These are phyloP conservation scores for Huntiella bhutanensis DNA, from an alignment of 2,329 filamentous ascomycete species.

Conservation along the genomic window DNA sequence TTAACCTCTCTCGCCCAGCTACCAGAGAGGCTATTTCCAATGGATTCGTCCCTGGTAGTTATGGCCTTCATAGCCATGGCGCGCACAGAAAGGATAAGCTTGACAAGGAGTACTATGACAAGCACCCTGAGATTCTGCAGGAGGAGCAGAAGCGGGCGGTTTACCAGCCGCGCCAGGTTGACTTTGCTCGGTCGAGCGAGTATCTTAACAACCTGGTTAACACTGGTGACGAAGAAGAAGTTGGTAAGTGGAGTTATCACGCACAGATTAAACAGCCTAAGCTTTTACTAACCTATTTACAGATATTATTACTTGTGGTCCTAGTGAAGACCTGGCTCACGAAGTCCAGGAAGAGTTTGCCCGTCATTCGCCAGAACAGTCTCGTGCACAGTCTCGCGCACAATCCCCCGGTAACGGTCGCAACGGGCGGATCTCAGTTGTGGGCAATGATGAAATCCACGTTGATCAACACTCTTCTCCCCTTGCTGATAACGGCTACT, in stretches of 20 bases:
- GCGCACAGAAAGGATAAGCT: slow-evolving; percentile 59
- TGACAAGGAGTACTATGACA: slow-evolving; percentile 80
- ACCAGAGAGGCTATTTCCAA: slow-evolving; percentile 55
- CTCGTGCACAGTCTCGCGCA: slow-evolving; percentile 35
- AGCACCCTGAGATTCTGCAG: slow-evolving; percentile 64
- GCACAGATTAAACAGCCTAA: slow-evolving; percentile 10
- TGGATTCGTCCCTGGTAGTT: slow-evolving; percentile 64
- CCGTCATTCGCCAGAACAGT: slow-evolving; percentile 42
- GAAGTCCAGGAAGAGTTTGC: slow-evolving; percentile 71
- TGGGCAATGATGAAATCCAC: slow-evolving; percentile 49
- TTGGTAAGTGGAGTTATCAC: background rate
- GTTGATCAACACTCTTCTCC: slow-evolving; percentile 38
- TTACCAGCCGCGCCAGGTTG: slow-evolving; percentile 33
- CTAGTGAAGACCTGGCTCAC: slow-evolving; percentile 80
- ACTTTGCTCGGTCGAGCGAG: slow-evolving; percentile 75
- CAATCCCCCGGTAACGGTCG: slow-evolving; percentile 10
- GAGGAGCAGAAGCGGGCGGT: slow-evolving; percentile 50
- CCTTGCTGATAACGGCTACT: slow-evolving; percentile 19
- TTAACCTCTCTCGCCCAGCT: slow-evolving; percentile 34
- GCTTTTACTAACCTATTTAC: background rate
- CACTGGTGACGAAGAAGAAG: slow-evolving; percentile 22
- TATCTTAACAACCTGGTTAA: slow-evolving; percentile 81
- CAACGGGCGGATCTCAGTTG: slow-evolving; percentile 15
- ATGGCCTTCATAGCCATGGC: slow-evolving; percentile 80
- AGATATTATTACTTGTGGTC: slow-evolving; percentile 28